Conservation (phyloP, 768 basidiomycete genomes). For the Naganishia vishniacii region DNA sequence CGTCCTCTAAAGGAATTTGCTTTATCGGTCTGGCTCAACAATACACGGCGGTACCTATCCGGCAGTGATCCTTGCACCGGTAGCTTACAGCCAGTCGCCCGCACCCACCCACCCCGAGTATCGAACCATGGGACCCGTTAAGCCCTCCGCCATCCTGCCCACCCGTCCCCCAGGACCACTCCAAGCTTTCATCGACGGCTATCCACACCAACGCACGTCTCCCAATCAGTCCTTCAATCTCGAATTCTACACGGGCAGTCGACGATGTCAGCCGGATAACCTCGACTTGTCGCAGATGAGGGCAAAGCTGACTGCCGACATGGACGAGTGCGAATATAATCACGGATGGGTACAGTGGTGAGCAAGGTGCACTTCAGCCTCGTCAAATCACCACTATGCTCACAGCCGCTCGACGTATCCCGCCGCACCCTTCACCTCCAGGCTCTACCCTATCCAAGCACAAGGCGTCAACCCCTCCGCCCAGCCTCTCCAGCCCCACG, state of each 20-base stretch:
- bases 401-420: background rate
- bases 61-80: too few relatives aligned
- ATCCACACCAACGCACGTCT: constrained; percentile 13
- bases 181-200: constrained; percentile 19
- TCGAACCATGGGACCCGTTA: background rate
- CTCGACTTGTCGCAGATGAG: constrained; percentile 11
- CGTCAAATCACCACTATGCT: background rate
- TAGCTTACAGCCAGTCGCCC: too few relatives aligned
- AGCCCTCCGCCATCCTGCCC: background rate
- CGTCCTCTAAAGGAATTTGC: too few relatives aligned
- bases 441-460: constrained; percentile 46
- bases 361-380: background rate
- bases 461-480: constrained; percentile 41
- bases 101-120: too few relatives aligned
- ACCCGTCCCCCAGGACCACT: constrained; percentile 15
- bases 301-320: background rate
- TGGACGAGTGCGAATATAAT: constrained; percentile 23
- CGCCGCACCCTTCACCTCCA: background rate
- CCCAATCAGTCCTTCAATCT: constrained; percentile 7
- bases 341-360: constrained; percentile 27
- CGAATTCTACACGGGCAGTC: constrained; percentile 15
- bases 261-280: constrained; percentile 12
- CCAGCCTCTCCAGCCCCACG: constrained; percentile 36
- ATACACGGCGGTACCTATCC: too few relatives aligned
- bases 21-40: too few relatives aligned